Evolutionary conservation across 148 eudicot genomes (phyloP), one percentile per base, ranked within the genome.

Genomic region (Chenopodium formosanum): DNA sequence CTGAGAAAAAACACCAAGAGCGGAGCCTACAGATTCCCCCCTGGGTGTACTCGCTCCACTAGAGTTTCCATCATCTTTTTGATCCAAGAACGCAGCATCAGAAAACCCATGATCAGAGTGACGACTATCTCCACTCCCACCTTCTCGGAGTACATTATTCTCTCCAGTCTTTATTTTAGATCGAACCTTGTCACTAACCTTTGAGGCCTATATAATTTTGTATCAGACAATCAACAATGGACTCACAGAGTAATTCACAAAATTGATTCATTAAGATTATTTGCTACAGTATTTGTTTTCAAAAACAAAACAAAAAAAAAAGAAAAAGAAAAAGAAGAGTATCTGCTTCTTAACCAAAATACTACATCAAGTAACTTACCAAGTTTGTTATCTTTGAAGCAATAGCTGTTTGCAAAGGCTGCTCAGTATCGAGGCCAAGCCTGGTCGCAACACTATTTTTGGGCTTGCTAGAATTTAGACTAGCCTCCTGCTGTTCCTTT

Each of bases 401-500:
- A 75, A 96, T 84, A 75, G 97, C 92, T 81, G 79, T 89, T 88
- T 91, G 99, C 81, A 96, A 84, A 87, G 99, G 97, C 87, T 94
- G 94, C 50, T 96, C 95, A 74, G 98, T 92, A 86, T 92, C 94
- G 81, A 94, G 94, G 73, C 97, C 97, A 82, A 96, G 97, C 86
- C 90, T 92, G 75, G 87, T 85, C 2, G 93, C 81, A 62, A 91
- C 94, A 77, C 76, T 82, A 64, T 47, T 86, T 85, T 79, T 89
- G 12, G 91, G 78, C 78, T 87, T 78, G 78, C 80, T 78, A 81
- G 82, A 84, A 80, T 80, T 86, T 66, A 80, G 82, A 72, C 83
- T 86, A 72, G 76, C 40, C 70, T 89, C 95, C 31, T 78, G 60
- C 31, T 78, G 60, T 34, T 75, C 87, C 73, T 72, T 83, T 16